Conservation (phyloP, 1,284 basidiomycete species). For the Sporisorium graminicola region DNA sequence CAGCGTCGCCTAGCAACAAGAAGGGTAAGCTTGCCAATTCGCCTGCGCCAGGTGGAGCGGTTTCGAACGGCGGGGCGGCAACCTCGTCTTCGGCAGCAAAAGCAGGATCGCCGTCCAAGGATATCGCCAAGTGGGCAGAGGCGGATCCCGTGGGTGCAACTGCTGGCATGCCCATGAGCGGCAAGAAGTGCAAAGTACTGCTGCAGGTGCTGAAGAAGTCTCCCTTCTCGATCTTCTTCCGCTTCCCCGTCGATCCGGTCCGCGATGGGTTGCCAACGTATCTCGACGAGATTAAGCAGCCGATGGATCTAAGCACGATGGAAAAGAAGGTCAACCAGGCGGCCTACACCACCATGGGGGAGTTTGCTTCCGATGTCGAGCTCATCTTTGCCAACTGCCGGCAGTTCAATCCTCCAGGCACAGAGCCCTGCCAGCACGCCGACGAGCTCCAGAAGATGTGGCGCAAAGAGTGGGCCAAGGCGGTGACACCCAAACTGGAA, state of each 20-base stretch:
- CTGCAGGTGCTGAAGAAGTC: slow-evolving; percentile 78
- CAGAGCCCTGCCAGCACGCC: slow-evolving; percentile 80
- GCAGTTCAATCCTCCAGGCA: slow-evolving; percentile 73
- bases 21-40: slow-evolving; percentile 22
- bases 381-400: slow-evolving; percentile 84
- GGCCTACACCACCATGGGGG: slow-evolving; percentile 67
- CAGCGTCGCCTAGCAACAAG: slow-evolving; percentile 22
- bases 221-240: slow-evolving; percentile 82
- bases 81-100: slow-evolving; percentile 2
- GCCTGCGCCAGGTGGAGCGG: slow-evolving; percentile 8
- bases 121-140: slow-evolving; percentile 41
- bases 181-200: slow-evolving; percentile 79
- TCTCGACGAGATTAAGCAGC: slow-evolving; percentile 86
- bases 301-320: slow-evolving; percentile 96
- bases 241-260: slow-evolving; percentile 86
- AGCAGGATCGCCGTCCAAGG: slow-evolving; percentile 22
- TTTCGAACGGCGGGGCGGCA: slow-evolving; percentile 18
- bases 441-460: slow-evolving; percentile 83
- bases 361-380: slow-evolving; percentile 83
- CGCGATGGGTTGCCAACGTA: slow-evolving; percentile 85
- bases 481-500: slow-evolving; percentile 79
- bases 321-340: slow-evolving; percentile 73
- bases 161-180: slow-evolving; percentile 58
- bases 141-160: slow-evolving; percentile 54
- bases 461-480: slow-evolving; percentile 85